Base-by-base conservation (phyloP, 1,139 yeast species). In the Yamadazyma taylorii region DNA sequence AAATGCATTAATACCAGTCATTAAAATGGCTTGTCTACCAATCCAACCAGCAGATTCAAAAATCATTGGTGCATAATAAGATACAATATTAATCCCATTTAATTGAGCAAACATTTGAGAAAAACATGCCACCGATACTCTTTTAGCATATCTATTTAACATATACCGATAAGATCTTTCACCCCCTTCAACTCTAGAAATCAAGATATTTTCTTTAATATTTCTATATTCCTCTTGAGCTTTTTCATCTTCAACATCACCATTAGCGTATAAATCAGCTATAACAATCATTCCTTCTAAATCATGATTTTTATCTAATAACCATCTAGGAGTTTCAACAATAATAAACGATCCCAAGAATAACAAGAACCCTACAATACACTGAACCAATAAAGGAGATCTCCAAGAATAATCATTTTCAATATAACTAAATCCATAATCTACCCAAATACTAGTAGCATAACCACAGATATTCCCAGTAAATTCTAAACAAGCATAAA, bases 11-110 rank as follows among this genome's bases (percentile, higher is more conserved):
- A 86, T 73, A n/a, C 97, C 97, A 0, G 97, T 87, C 95, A 89
- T 87, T 43, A 88, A 73, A 43, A 89, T 79, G 2, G 97, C 96
- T 50, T 79, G 78, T 45, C 95, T 70, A 17, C 96, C 97, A 11
- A 75, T 63, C 96, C 96, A 89, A 17, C 97, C 97, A 3, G 97
- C 97, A 53, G 86, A 86, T 59, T 88, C 96, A 60, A 89, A 90
- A 33, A 89, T 94, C 63, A 89, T 70, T 1, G 97, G 96, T 1
- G 96, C 96, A 62, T 89, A 89, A 64, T 89, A 90, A 1, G 95
- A 82, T 38, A 90, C 87, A 42, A 90, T 90, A 55, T 89, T 89
- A 59, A 89, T 90, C 52, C 97, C 97, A 55, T 88, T 86, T 56
- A 89, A 69, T 60, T 89, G 97, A 3, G 96, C 96, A 71, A 89